Conservation (phyloP, 352 stramenopile species). For the Globisporangium alternatum region DNA sequence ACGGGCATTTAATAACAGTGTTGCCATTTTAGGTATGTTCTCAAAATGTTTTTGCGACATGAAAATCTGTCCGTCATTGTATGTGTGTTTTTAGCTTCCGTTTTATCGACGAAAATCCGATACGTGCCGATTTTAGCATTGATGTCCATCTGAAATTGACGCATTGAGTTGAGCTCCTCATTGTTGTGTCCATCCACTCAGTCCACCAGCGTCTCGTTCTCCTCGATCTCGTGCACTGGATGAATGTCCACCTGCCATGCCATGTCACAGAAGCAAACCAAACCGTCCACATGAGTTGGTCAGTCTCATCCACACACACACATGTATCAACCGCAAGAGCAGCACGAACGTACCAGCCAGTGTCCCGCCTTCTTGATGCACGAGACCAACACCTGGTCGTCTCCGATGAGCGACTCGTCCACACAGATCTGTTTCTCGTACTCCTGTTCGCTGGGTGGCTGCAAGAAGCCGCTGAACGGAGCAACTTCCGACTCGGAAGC, state of each 20-base stretch:
- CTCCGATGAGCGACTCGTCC: constrained; percentile 35
- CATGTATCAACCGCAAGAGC: not conserved
- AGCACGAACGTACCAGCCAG: constrained; percentile 50
- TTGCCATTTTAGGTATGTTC: too few species aligned
- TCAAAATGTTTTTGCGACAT: not conserved
- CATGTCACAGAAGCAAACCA: constrained; percentile 9
- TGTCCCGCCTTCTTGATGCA: constrained; percentile 51
- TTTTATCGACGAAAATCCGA: not conserved
- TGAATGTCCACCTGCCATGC: constrained; percentile 37
- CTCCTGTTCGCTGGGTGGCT: constrained; percentile 35
- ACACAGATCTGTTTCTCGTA: constrained; percentile 27
- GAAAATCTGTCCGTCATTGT: not conserved
- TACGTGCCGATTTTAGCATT: not conserved
- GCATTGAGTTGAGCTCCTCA: not conserved
- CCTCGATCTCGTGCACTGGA: constrained; percentile 34
- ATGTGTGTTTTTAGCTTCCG: not conserved
- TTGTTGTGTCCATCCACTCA: not conserved
- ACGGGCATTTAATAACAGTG: too few species aligned
- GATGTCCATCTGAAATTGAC: not conserved
- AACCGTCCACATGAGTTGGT: constrained; percentile 5
- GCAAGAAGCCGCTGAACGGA: constrained; percentile 59
- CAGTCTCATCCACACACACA: not conserved
- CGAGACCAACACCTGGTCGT: constrained; percentile 56
- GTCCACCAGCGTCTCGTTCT: constrained; percentile 1
- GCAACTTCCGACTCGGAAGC: constrained; percentile 9